A percentile compares a stretch with the other conserved stretches of the same genome.
These are phyloP conservation scores for Blastomyces gilchristii DNA, from an alignment of 2,329 filamentous ascomycete genomes.

Conservation along the genomic window DNA sequence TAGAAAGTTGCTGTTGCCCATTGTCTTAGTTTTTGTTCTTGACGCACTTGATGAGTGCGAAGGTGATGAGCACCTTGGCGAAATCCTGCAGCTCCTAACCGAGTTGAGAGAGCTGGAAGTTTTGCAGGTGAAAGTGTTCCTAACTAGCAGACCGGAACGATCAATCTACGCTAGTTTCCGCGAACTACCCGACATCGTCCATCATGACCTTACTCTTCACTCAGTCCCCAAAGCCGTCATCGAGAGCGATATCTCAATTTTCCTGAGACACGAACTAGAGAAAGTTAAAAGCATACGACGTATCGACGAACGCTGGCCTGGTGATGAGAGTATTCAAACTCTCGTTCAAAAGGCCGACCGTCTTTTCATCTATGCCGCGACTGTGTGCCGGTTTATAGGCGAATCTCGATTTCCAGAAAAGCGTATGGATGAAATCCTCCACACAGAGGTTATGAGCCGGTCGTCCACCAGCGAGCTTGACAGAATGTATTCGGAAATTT, in stretches of 20 bases:
- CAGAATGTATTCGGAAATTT: conserved; percentile 9
- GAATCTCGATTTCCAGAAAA: conserved; percentile 10
- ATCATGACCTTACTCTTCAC: conserved; percentile 19
- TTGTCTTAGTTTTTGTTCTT: conserved; percentile 18
- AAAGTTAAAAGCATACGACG: conserved; percentile 12
- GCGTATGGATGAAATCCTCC: conserved; percentile 9
- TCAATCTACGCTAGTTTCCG: conserved; percentile 18
- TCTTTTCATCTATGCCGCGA: conserved; percentile 23
- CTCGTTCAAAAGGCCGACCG: conserved; percentile 16
- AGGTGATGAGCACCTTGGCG: conserved; percentile 16
- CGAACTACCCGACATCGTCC: conserved; percentile 11
- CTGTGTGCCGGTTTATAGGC: conserved; percentile 21
- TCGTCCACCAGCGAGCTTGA: conserved; percentile 8
- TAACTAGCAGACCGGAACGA: conserved; percentile 24
- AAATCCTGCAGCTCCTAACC: conserved; percentile 19
- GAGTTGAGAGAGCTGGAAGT: conserved; percentile 7
- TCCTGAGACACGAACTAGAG: conserved; percentile 17
- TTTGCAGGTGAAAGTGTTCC: conserved; percentile 20
- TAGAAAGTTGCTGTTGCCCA: not conserved
- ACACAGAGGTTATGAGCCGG: conserved; percentile 2
- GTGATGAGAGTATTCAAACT: conserved; percentile 11
- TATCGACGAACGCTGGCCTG: conserved; percentile 7
- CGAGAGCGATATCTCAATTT: conserved; percentile 21
- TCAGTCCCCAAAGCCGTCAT: conserved; percentile 19
- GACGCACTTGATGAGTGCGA: conserved; percentile 26